phyloP scores from a whole-genome alignment of 306 rosid species.

The Begonia fuchsioides region DNA sequence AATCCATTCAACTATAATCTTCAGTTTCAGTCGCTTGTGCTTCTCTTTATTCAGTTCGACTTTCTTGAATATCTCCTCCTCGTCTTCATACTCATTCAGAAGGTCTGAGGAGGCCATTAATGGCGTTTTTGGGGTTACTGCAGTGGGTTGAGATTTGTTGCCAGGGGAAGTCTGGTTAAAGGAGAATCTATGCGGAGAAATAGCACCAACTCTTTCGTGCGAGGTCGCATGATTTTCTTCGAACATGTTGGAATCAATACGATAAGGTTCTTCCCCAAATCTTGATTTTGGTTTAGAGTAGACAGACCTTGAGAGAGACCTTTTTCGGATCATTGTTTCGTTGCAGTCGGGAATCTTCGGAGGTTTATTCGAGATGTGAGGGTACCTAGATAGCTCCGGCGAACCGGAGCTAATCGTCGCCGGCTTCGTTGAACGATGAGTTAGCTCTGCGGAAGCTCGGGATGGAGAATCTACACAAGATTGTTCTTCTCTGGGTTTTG shows the following conservation, averaged over 20 bases:
- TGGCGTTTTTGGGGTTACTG: slow-evolving; percentile 12
- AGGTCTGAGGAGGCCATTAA: not conserved
- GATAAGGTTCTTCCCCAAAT: slow-evolving; percentile 49
- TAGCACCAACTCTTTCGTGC: slow-evolving; percentile 23
- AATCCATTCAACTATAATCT: slow-evolving; percentile 31
- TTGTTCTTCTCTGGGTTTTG: too few species aligned
- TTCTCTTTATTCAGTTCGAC: slow-evolving; percentile 39
- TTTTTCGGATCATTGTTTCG: slow-evolving; percentile 23
- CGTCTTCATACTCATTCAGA: slow-evolving; percentile 29
- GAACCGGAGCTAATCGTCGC: too few species aligned
- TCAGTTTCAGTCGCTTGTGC: slow-evolving; percentile 25
- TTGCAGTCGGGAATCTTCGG: slow-evolving; percentile 30
- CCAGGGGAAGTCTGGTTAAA: too few species aligned
- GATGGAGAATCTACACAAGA: too few species aligned
- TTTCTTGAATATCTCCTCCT: slow-evolving; percentile 43
- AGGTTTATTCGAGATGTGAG: slow-evolving; percentile 41
- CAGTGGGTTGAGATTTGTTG: slow-evolving; percentile 5
- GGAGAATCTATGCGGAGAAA: too few species aligned
- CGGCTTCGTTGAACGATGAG: too few species aligned
- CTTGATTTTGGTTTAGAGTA: slow-evolving; percentile 70
- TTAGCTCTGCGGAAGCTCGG: too few species aligned
- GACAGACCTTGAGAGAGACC: slow-evolving; percentile 42
- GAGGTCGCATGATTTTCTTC: slow-evolving; percentile 33
- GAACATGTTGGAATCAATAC: slow-evolving; percentile 18
- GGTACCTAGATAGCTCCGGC: not conserved